phyloP scores from a whole-genome alignment of 345 rosid genomes.

The Erodium maritimum region DNA sequence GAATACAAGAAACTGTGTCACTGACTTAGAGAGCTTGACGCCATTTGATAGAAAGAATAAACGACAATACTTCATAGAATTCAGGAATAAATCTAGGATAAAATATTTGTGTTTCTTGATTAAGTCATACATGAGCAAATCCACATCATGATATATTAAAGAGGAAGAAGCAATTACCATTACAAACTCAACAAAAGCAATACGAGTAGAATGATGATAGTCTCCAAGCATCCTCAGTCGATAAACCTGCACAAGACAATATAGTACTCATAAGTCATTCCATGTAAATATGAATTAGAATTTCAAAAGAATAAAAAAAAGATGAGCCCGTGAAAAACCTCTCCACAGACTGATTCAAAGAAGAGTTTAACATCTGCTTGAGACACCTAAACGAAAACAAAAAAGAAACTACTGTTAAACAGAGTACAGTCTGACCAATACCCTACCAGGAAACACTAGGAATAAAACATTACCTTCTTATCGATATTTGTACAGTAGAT shows the following conservation, averaged over 20 bases:
- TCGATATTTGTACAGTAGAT: slow-evolving; percentile 90
- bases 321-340: slow-evolving; percentile 28
- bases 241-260: slow-evolving; percentile 37
- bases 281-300: background rate
- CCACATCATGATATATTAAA: slow-evolving; percentile 2
- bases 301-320: slow-evolving; percentile 1
- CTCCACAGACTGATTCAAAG: slow-evolving; percentile 66
- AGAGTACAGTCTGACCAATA: too few relatives aligned
- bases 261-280: slow-evolving; percentile 4
- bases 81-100: background rate
- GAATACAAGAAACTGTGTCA: too few relatives aligned
- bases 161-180: slow-evolving; percentile 33
- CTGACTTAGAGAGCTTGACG: background rate
- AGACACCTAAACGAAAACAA: slow-evolving; percentile 32
- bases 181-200: slow-evolving; percentile 74
- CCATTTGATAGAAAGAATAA: too few relatives aligned
- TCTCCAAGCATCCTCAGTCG: slow-evolving; percentile 79
- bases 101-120: background rate
- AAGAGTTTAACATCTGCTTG: slow-evolving; percentile 56
- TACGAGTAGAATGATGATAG: slow-evolving; percentile 72
- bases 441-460: background rate
- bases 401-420: background rate
- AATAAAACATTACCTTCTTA: slow-evolving; percentile 57
- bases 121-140: background rate
- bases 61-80: background rate